Percentiles rank a stretch among this genome's conserved stretches.
Conservation (phyloP, 371 early-diverging fungal species). For the Phascolomyces articulosus region DNA sequence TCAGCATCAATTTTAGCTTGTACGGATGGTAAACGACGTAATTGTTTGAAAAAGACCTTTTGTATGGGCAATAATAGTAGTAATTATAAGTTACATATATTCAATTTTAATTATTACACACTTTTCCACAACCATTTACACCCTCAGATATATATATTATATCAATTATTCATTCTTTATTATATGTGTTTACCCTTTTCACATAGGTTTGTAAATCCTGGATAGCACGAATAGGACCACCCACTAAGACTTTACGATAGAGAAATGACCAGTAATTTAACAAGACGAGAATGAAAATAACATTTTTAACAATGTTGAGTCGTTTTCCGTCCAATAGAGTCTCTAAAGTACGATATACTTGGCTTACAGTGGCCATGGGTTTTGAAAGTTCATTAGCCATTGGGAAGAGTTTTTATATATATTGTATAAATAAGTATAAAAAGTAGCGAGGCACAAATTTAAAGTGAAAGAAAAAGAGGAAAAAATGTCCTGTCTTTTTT, state of each 20-base stretch:
- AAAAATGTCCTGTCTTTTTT: too few species aligned
- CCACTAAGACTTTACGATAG: conserved; percentile 56
- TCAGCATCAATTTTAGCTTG: conserved; percentile 60
- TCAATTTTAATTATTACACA: neutral
- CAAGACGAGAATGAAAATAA: conserved; percentile 62
- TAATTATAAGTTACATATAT: too few species aligned
- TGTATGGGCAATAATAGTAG: too few species aligned
- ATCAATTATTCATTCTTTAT: neutral
- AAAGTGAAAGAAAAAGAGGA: neutral
- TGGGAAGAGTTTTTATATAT: conserved; percentile 15
- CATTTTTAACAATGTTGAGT: conserved; percentile 55
- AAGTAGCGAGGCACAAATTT: conserved; percentile 17
- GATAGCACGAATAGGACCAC: conserved; percentile 57
- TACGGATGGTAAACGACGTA: conserved; percentile 59
- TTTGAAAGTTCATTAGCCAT: conserved; percentile 22
- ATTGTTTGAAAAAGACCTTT: conserved; percentile 61
- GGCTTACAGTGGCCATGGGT: conserved; percentile 1
- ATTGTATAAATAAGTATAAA: neutral
- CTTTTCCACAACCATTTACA: too few species aligned
- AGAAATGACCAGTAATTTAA: conserved; percentile 55
- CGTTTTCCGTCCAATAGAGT: conserved; percentile 40
- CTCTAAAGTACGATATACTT: conserved; percentile 20
- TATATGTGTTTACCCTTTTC: conserved; percentile 31
- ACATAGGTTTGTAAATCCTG: conserved; percentile 52
- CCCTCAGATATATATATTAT: neutral